Evolutionary conservation across 805 yeast genomes (phyloP), one percentile per base, ranked within the genome.

Genomic region (Yarrowia sp.): DNA sequence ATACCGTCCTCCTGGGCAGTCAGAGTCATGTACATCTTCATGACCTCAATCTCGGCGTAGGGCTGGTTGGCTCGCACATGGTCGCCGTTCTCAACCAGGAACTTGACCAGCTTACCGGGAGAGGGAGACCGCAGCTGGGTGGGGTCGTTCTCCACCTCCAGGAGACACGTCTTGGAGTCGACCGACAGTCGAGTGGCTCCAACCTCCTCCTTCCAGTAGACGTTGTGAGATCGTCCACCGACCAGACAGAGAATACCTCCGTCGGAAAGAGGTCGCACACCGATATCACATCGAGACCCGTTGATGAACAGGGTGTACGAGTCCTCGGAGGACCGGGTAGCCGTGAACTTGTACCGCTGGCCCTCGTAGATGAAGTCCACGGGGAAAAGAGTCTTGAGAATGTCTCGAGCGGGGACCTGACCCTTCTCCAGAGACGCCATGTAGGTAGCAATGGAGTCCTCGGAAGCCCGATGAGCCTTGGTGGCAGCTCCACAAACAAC

Each of bases 21-120:
- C 72, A 95, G 83, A 60, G 99, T 98, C 98, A 95, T 95, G 78
- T 92, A 92, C 99, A 95, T 95, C 79, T 95, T 95, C 99, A 95
- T 95, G 70, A 95, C 99, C 80, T 95, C 99, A 66, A 95, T 97
- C 80, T 95, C 99, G 45, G 99, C 99, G 74, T 85, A 96, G 51
- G 98, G 87, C 79, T 93, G 96, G 67, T 98, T 98, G 67, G 95
- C 86, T 62, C 77, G 78, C 71, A 95, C 84, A 73, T 93, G 98
- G 69, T 93, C 99, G 70, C 99, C 99, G 71, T 87, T 88, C 74
- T 96, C 98, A 67, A 95, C 96, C 70, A 95, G 81, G 75, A 86
- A 95, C 75, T 90, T 90, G 68, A 93, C 96, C 70, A 95, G 83
- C 79, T 95, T 95, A 82, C 99, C 99, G 64, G 99, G 99, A 33